Base-by-base conservation (phyloP, 306 rosid species). In the Cucurbita moschata region DNA sequence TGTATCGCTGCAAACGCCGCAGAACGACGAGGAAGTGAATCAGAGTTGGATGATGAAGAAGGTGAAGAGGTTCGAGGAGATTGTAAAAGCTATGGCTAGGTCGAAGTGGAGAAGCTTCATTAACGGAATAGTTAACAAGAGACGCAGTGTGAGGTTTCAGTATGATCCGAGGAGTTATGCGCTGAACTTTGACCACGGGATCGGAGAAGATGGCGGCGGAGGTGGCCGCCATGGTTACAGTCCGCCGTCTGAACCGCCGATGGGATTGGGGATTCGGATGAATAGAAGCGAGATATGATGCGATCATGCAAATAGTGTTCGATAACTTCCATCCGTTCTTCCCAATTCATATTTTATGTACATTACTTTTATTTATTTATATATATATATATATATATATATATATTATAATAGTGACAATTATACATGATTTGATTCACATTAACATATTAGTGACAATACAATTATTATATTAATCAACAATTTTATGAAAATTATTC, bases 111-210 rank as follows among this genome's bases (percentile, higher is more conserved):
- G 79, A 76, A 70, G 47, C 8, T 23, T 78, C 38, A 56, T 53
- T 55, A 40, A 26, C 56, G 50, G 71, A 42, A 71, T 46, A 62
- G 10, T 4, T 46, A 66, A 49, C 1, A 79, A 79, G 73, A 70
- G 54, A 38, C 77, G 15, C 3, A 79, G 35, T 67, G 60, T 73
- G 78, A 74, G 71, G 26, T 81, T 79, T 40, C 78, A 77, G 72
- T 81, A 81, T 44, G 88, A 84, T 15, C 78, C 83, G 1, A 71
- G 62, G 81, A 84, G 83, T 66, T 84, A 84, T 72, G 82, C 83
- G 2, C 80, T 81, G 8, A 77, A 81, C 71, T 84, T 81, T 71
- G 85, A 84, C 11, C 71, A 81, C 2, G 87, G 85, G 16, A 42
- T 44, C 26, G 64, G 67, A 38, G 58, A 68, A 7, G 69, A 8